Base-by-base conservation (phyloP, 2,329 filamentous ascomycete species). In the Emergomyces pasteurianus region DNA sequence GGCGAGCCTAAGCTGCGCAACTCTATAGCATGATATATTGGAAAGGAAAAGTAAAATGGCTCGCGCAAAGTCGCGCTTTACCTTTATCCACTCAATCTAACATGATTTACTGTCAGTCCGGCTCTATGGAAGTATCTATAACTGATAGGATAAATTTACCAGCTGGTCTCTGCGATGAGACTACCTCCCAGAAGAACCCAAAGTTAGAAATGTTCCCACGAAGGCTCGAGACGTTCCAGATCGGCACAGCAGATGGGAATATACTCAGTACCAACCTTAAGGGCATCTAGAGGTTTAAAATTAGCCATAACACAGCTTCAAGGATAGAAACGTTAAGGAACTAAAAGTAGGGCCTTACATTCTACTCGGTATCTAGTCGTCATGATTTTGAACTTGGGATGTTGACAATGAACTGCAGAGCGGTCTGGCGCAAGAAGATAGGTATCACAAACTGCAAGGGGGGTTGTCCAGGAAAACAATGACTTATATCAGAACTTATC, bases 131-230 rank as follows among this genome's bases (percentile, higher is more conserved):
- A 55, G n/a, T 16, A 7, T 28, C 10, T 9, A 53, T 16, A 49
- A 36, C 59, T 42, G 63, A 14, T 23, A 53, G 34, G 14, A 31
- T n/a, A 55, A 50, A 66, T 74, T 62, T 78, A 87, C 88, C 81
- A 96, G 85, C 74, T 96, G 92, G 73, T 96, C 92, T 72, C 92
- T 82, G 60, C 92, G 84, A 78, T 96, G 92, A 58, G 91, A 92
- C 82, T 95, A 85, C 69, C 83, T 79, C 54, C 82, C 80, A 78
- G 56, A 65, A 64, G 65, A 49, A 63, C 54, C 50, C 60, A 61
- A 59, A 54, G 61, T 61, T 58, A 59, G 57, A 43, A 54, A 12
- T 49, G 38, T 6, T 56, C 28, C 36, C 36, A 14, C 12, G 21
- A 43, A 2, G n/a, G 7, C 7, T 31, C 16, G 49, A 52, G 49